Evolutionary conservation across 495 filamentous ascomycete species (phyloP), one percentile per base, ranked within the genome.

Genomic region (Penicillium lividum): DNA sequence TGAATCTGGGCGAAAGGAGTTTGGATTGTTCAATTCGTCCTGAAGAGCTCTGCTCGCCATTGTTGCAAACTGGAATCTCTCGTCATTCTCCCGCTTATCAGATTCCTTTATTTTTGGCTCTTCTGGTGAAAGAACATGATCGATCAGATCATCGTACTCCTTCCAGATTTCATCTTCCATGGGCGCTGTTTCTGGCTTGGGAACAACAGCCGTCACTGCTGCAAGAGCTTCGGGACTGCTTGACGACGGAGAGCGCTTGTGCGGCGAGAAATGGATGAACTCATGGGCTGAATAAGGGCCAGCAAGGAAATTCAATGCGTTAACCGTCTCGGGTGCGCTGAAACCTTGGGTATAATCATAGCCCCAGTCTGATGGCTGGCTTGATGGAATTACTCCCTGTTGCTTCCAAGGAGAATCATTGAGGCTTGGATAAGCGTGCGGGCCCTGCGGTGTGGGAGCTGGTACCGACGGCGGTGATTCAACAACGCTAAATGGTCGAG

Each of bases 151-250:
- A 68, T 97, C 87, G 61, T 94, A 98, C 70, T 98, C 92, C 40
- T 89, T 85, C 94, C 94, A 98, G 16, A 97, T 81, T 65, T 98
- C 94, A 64, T 98, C 94, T 61, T 92, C 88, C 15, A 77, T 85
- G 5, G 85, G 79, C 7, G 79, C 83, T 7, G 82, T 80, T 30
- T 73, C 78, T 10, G 82, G 76, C 15, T 73, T 68, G 5, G 88
- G 89, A 40, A 88, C 68, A 4, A 89, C 71, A 27, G 88, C 87
- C 10, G 82, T 88, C 7, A 84, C 81, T 7, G 79, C 79, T 53
- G 77, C 70, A 64, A 77, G 73, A n/a, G 80, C 81, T 0, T 85
- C 86, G 16, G 88, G 91, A 62, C 86, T 89, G 66, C 82, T 88
- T 27, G 85, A 87, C 10, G 81, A 84, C 0, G 87, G 80, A 0